Conservation (phyloP, 225 moss, liverwort and hornwort species). For the Neckera pumila region DNA sequence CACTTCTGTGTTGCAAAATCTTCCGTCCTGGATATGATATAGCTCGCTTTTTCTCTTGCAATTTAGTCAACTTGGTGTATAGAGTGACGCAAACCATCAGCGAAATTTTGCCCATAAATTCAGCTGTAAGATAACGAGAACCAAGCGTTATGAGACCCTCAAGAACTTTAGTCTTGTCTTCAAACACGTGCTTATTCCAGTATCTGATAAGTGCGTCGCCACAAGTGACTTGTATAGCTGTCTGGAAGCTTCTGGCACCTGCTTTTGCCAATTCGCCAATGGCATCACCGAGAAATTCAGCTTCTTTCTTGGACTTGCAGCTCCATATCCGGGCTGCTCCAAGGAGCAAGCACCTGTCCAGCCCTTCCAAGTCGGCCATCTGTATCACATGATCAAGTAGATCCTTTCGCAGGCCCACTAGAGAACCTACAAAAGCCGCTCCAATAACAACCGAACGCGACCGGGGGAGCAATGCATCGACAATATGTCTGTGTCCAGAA, state of each 20-base stretch:
- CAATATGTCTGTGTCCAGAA: slow-evolving; percentile 39
- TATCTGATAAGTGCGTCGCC: slow-evolving; percentile 51
- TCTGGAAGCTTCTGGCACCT: slow-evolving; percentile 50
- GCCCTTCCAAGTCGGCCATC: slow-evolving; percentile 42
- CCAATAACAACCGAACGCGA: slow-evolving; percentile 33
- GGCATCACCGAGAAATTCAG: slow-evolving; percentile 34
- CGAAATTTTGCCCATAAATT: slow-evolving; percentile 38
- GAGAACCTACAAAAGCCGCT: slow-evolving; percentile 49
- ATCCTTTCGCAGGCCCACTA: slow-evolving; percentile 44
- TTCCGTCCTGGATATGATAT: slow-evolving; percentile 25
- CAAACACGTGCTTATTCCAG: slow-evolving; percentile 48
- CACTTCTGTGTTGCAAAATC: slow-evolving; percentile 15
- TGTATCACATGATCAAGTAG: slow-evolving; percentile 33
- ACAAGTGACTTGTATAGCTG: slow-evolving; percentile 48
- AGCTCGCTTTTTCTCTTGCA: slow-evolving; percentile 18
- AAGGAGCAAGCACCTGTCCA: slow-evolving; percentile 45
- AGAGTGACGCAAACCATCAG: slow-evolving; percentile 53
- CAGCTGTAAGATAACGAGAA: slow-evolving; percentile 28
- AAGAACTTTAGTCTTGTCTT: slow-evolving; percentile 37
- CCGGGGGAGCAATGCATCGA: slow-evolving; percentile 41
- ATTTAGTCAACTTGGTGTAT: slow-evolving; percentile 26
- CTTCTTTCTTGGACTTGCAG: slow-evolving; percentile 42
- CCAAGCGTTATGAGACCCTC: slow-evolving; percentile 31
- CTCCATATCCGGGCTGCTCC: slow-evolving; percentile 58
- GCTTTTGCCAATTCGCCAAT: slow-evolving; percentile 33